Evolutionary conservation across 768 basidiomycete species (phyloP).

Genomic region (Lactarius indigo): DNA sequence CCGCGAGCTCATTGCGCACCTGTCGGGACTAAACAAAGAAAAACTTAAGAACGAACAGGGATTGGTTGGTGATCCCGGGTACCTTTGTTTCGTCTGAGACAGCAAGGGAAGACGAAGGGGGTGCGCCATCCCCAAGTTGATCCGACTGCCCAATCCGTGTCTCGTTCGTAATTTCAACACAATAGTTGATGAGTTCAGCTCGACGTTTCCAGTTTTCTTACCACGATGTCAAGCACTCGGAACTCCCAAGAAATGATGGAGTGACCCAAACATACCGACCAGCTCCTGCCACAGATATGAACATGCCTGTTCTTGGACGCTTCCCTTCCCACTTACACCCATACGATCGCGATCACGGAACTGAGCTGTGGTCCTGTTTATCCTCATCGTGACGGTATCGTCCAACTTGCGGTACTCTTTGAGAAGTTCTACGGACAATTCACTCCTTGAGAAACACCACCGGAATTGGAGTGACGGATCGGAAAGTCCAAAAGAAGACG

Average conservation of each 20-base stretch:
- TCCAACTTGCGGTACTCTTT: conserved; percentile 79
- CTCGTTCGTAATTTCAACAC: conserved; percentile 64
- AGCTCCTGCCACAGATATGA: conserved; percentile 74
- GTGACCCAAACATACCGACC: conserved; percentile 47
- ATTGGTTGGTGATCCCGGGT: conserved; percentile 24
- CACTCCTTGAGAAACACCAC: conserved; percentile 13
- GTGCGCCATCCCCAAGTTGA: conserved; percentile 40
- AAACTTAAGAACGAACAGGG: conserved; percentile 4
- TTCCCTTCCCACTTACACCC: conserved; percentile 44
- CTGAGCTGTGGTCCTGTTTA: conserved; percentile 75
- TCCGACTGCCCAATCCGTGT: conserved; percentile 46
- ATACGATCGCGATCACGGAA: conserved; percentile 68
- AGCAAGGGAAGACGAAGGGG: conserved; percentile 45
- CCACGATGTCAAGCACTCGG: conserved; percentile 38
- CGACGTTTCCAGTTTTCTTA: conserved; percentile 63
- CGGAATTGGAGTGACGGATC: neutral
- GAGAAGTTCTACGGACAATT: conserved; percentile 56
- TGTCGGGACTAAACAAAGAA: conserved; percentile 54
- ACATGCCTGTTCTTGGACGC: conserved; percentile 71
- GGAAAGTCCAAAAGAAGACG: conserved; percentile 12
- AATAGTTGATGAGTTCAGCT: conserved; percentile 72
- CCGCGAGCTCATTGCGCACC: conserved; percentile 67
- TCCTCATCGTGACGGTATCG: conserved; percentile 73
- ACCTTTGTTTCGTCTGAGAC: conserved; percentile 73
- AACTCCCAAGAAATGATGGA: conserved; percentile 25